Base-by-base conservation (phyloP, 1,139 yeast species). In the Yamadazyma songkhlaensis region DNA sequence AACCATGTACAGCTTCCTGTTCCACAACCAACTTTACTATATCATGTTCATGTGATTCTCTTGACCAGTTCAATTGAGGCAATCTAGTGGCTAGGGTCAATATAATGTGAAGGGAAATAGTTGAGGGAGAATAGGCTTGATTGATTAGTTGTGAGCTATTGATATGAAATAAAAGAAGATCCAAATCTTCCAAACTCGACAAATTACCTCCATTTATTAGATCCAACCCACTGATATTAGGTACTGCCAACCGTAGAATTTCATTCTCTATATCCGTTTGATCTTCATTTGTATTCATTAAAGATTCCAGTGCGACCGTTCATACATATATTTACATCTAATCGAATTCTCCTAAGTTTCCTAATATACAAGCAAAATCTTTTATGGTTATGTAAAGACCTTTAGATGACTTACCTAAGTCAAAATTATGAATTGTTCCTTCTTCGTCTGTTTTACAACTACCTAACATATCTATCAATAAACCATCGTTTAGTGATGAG, bases 381-480 rank as follows among this genome's bases (percentile, higher is more conserved):
- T 67, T 69, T 36, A 70, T 60, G 5, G 50, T 46, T 5, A 70
- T 56, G 35, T 51, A 51, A 3, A 66, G 48, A 0, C 72, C 73
- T 8, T 43, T 38, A 34, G 57, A 55, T 2, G 52, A 44, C 36
- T 53, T 56, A 13, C 54, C 45, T 14, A 61, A 55, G 40, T 60
- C 62, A 41, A 60, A 70, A 41, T 60, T 66, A 14, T 59, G 44
- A 4, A 59, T 37, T n/a, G 51, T 49, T 0, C 71, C 74, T 6
- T 50, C 44, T 1, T 55, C 45, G 31, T 60, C 62, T 3, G 59
- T 53, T 6, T 58, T 36, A 35, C 71, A 54, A 34, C 73, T 64
- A 29, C 74, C 62, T 24, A 71, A 49, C 76, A 71, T 71, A 42
- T 70, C 75, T 8, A 71, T 71, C 34, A 71, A 50, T n/a, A 68